A percentile compares a stretch with the other conserved stretches of the same genome.
Evolutionary conservation across 176 grass and related monocot species (phyloP).

Genomic region (Miscanthus lutarioriparius): DNA sequence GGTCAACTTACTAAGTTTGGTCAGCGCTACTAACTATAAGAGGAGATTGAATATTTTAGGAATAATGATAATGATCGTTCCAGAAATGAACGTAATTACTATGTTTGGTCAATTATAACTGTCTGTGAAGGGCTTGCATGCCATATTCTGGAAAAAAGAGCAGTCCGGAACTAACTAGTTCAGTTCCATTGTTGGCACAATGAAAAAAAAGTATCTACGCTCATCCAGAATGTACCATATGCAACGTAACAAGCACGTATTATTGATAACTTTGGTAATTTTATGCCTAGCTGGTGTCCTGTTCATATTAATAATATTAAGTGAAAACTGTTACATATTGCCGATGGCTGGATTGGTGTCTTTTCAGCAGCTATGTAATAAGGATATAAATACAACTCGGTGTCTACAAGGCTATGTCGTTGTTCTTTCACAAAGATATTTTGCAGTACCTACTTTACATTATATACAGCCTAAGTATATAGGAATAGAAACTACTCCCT

Average conservation of each 20-base stretch:
- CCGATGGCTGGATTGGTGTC: no score
- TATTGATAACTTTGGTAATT: background rate
- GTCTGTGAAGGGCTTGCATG: background rate
- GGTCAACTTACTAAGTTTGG: background rate
- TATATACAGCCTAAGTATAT: no score
- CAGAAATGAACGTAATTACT: background rate
- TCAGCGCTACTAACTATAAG: background rate
- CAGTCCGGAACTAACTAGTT: conserved; percentile 12
- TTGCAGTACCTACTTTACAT: no score
- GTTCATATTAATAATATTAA: background rate
- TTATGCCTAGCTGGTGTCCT: no score
- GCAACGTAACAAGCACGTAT: background rate
- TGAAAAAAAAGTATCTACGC: background rate
- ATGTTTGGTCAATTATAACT: background rate
- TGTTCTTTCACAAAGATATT: no score
- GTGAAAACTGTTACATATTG: background rate
- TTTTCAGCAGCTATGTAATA: no score
- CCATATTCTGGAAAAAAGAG: background rate
- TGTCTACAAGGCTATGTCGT: no score
- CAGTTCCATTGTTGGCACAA: background rate
- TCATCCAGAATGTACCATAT: background rate
- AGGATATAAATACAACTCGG: no score
- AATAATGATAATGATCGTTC: background rate
- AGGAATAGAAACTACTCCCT: no score
- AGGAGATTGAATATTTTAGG: background rate